Base-by-base conservation (phyloP, 768 basidiomycete species). In the Amanita pallidorosea region DNA sequence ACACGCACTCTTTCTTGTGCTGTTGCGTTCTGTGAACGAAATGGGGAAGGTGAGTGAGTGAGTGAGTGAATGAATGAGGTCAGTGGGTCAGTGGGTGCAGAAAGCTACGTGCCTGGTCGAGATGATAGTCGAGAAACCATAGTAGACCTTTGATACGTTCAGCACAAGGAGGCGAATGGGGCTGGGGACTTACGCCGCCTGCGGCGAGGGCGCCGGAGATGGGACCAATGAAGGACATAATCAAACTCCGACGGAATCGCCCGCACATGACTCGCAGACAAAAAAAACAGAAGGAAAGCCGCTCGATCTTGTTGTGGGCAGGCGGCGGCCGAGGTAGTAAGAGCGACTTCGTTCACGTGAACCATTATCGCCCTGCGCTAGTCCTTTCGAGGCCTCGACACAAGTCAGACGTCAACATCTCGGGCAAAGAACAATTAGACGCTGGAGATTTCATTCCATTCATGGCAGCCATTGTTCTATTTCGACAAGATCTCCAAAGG, bases 171-270 rank as follows among this genome's bases (percentile, higher is more conserved):
- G 23, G 18, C 40, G 4, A 3, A 2, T 22, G 13, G 34, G n/a
- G 17, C 43, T 25, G 6, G 44, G 35, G 52, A 67, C 75, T 59
- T 63, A 80, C 83, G 55, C 83, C 83, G 49, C 83, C 81, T 33
- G 81, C 83, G 46, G 78, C 74, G 51, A 85, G 68, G 31, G 80
- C 81, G 23, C 83, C 83, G 33, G 83, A 81, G n/a, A 83, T 62
- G n/a, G 82, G 79, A 23, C 83, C 81, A 47, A 78, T 59, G 47
- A 82, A 65, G 62, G 77, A 70, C 47, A 81, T 80, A 20, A 53
- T 44, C 31, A 45, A 51, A 51, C 31, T 37, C 43, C 35, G 49
- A 47, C n/a, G n/a, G n/a, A n/a, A n/a, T 29, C 27, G 8, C 27
- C 7, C 27, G 27, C 33, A 33, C 33, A 12, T 13, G 33, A 33